Base-by-base conservation (phyloP, 192 early-diverging fungal species). In the Backusella sp. region DNA sequence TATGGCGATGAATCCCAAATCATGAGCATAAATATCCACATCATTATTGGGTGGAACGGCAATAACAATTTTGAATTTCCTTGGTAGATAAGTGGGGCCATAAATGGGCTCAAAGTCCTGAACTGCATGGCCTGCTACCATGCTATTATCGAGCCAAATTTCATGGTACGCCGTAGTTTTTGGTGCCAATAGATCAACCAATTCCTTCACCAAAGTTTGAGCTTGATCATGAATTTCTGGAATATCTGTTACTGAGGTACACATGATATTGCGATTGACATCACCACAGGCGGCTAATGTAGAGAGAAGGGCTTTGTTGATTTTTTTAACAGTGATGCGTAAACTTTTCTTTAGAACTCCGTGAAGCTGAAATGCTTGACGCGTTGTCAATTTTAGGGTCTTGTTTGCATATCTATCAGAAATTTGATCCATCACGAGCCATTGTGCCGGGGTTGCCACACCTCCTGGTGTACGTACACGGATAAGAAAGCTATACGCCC, bases 331-430 rank as follows among this genome's bases (percentile, higher is more conserved):
- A 70, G 95, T 87, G 66, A 88, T 81, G 85, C 94, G 96, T 59
- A 98, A 85, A 78, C 94, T 92, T 77, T 89, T 88, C 90, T 98
- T 98, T 77, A 98, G 82, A 67, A 98, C 90, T 68, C 97, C 97
- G 76, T 98, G 97, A 77, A 97, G 91, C 84, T 98, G 97, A 90
- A 95, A 97, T 21, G 97, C 93, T 87, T 98, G 97, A 71, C 97
- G 92, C 15, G 97, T 98, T 6, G 97, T 98, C 76, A 98, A 86
- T 91, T 97, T 97, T 80, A 98, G 87, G 4, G 94, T 92, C 28
- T 89, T 90, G 83, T 95, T 97, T 72, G 94, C 94, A 84, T 90
- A 87, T 77, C 84, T 87, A 80, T 95, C 91, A 53, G 93, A 88
- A 77, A 98, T 88, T 15, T 88, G 84, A 82, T 98, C 96, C 90